Evolutionary conservation across 306 rosid species (phyloP).

Genomic region (Psophocarpus tetragonolobus): DNA sequence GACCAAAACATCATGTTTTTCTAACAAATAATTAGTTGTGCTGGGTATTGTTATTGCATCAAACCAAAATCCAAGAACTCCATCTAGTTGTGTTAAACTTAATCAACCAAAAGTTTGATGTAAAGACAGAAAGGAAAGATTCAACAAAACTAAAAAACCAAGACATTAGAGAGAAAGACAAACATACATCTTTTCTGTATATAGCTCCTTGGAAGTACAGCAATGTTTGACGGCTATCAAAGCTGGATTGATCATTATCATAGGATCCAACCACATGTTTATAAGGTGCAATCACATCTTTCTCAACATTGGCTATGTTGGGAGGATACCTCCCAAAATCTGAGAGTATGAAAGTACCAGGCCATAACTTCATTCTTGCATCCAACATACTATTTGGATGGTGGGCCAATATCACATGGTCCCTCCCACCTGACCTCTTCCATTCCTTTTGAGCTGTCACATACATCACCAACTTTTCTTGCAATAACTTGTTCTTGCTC

Average conservation of each 20-base stretch:
- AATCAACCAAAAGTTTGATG: neutral
- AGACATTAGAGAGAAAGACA: conserved; percentile 27
- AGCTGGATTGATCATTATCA: conserved; percentile 55
- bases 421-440: conserved; percentile 73
- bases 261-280: conserved; percentile 59
- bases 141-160: conserved; percentile 21
- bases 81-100: neutral
- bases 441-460: conserved; percentile 63
- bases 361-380: conserved; percentile 70
- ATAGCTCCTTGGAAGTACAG: conserved; percentile 88
- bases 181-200: conserved; percentile 78
- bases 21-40: neutral
- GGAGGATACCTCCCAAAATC: conserved; percentile 93
- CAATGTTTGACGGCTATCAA: conserved; percentile 62
- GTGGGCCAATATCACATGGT: conserved; percentile 81
- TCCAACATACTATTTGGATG: conserved; percentile 86
- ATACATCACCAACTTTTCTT: conserved; percentile 58
- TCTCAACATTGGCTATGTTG: conserved; percentile 70
- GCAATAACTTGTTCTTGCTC: conserved; percentile 57
- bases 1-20: neutral
- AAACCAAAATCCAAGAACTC: neutral
- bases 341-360: conserved; percentile 68
- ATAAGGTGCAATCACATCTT: conserved; percentile 85
- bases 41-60: neutral
- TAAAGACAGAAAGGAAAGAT: neutral